phyloP scores from a whole-genome alignment of 129 eudicot genomes.

The Chrysanthemum makinoi region DNA sequence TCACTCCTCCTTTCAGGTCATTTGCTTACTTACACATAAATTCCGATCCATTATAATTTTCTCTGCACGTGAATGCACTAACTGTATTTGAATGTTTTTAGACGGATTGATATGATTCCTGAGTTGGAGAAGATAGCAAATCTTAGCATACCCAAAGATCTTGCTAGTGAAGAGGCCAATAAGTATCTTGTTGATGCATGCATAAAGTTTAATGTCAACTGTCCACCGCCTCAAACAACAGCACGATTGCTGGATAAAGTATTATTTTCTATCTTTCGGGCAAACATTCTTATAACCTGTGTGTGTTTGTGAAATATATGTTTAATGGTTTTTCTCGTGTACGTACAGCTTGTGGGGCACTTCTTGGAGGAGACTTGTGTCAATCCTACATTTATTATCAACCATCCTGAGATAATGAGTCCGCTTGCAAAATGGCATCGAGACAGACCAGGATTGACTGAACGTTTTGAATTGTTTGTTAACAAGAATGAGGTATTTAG shows the following conservation, averaged over 20 bases:
- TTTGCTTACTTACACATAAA: not conserved
- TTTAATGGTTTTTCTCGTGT: not conserved
- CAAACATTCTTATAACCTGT: no score
- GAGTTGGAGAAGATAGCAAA: slow-evolving; percentile 83
- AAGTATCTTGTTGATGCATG: slow-evolving; percentile 81
- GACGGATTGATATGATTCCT: slow-evolving; percentile 91
- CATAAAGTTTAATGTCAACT: slow-evolving; percentile 57
- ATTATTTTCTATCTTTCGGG: slow-evolving; percentile 3
- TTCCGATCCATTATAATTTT: not conserved
- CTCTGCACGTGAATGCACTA: not conserved
- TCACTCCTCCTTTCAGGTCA: slow-evolving; percentile 95
- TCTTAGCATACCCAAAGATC: slow-evolving; percentile 86
- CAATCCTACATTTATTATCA: slow-evolving; percentile 76
- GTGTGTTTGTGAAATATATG: no score
- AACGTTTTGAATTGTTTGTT: slow-evolving; percentile 84
- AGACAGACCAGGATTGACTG: slow-evolving; percentile 77
- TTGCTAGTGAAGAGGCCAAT: slow-evolving; percentile 74
- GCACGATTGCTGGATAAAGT: slow-evolving; percentile 88
- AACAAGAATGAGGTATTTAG: slow-evolving; percentile 84
- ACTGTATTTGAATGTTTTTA: slow-evolving; percentile 20
- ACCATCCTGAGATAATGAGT: slow-evolving; percentile 98
- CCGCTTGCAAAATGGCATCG: slow-evolving; percentile 98
- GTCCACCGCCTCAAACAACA: slow-evolving; percentile 94
- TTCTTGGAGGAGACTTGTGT: slow-evolving; percentile 76
- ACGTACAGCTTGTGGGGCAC: slow-evolving; percentile 17